Percentiles rank a stretch among this genome's conserved stretches.
phyloP scores from a whole-genome alignment of 139 green algal species.

The Auxenochlorella pyrenoidosa region DNA sequence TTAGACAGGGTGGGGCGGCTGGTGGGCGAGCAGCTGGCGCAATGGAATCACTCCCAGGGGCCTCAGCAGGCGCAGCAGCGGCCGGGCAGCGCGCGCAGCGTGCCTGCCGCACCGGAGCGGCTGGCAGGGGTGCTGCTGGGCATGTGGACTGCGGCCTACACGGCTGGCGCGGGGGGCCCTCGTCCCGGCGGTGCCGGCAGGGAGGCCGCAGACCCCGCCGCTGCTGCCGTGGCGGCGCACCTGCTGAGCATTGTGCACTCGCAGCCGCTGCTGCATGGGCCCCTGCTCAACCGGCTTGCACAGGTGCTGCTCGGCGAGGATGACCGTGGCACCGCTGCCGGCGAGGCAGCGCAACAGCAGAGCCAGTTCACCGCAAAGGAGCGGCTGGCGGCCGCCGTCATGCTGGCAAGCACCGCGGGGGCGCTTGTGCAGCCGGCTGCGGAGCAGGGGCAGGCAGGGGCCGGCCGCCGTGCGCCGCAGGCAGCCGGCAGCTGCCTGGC shows the following conservation, averaged over 20 bases:
- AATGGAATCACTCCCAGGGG: not conserved
- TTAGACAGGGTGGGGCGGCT: constrained; percentile 1
- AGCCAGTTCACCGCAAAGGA: not conserved
- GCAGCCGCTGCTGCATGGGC: not conserved
- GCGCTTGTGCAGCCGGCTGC: not conserved
- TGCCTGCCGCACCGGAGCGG: not conserved
- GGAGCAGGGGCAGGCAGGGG: not conserved
- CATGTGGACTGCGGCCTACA: not conserved
- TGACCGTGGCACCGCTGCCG: not conserved
- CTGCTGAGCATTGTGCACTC: constrained; percentile 22
- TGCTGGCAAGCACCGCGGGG: constrained; percentile 1
- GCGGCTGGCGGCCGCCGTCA: constrained; percentile 5
- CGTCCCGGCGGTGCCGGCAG: not conserved
- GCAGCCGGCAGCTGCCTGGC: not conserved
- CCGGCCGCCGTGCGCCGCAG: not conserved
- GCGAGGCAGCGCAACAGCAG: not conserved
- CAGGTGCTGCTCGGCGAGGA: not conserved
- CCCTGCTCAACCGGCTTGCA: constrained; percentile 16
- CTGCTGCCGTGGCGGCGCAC: not conserved
- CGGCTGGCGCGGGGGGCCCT: not conserved
- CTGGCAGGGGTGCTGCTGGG: constrained; percentile 3
- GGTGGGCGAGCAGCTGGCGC: not conserved
- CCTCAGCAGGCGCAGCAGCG: not conserved
- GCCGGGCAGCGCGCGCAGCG: not conserved
- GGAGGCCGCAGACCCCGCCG: not conserved